A percentile compares a stretch with the other conserved stretches of the same genome.
Evolutionary conservation across 2,329 filamentous ascomycete species (phyloP).

Genomic region (Ophiocordyceps polyrhachis-furcata): DNA sequence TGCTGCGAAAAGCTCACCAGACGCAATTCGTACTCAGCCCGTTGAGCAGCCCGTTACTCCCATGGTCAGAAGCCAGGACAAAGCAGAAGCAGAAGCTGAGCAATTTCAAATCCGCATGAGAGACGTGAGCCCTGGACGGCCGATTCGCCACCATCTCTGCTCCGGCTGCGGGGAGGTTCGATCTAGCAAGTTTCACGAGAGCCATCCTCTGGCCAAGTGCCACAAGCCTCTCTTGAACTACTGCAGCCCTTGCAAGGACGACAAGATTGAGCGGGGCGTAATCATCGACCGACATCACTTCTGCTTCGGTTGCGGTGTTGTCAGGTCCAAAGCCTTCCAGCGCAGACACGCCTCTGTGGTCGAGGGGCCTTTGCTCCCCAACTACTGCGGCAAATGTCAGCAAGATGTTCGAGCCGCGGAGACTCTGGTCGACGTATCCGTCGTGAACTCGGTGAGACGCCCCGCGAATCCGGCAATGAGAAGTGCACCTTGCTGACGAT

Average conservation of each 20-base stretch:
- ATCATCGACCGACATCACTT: constrained; percentile 14
- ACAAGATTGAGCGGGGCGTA: constrained; percentile 7
- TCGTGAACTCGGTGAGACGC: constrained; percentile 8
- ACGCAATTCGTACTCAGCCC: not conserved
- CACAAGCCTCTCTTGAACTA: constrained; percentile 13
- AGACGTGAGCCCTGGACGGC: constrained; percentile 6
- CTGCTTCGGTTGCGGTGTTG: constrained; percentile 17
- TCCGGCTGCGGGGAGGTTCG: constrained; percentile 17
- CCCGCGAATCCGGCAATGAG: not conserved
- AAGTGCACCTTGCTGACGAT: not conserved
- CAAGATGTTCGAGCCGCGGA: constrained; percentile 8
- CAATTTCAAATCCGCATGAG: constrained; percentile 1
- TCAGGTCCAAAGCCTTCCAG: constrained; percentile 9
- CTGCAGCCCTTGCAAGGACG: constrained; percentile 15
- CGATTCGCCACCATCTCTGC: constrained; percentile 14
- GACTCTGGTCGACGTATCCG: constrained; percentile 9
- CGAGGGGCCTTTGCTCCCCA: constrained; percentile 11
- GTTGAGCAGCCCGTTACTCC: not conserved
- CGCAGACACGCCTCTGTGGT: constrained; percentile 5
- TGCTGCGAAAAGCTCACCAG: not conserved
- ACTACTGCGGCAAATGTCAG: constrained; percentile 14
- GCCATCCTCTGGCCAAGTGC: constrained; percentile 10
- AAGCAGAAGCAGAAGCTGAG: not conserved
- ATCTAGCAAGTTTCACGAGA: constrained; percentile 15
- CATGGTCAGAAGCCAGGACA: too few relatives aligned